Evolutionary conservation across 768 basidiomycete genomes (phyloP), one percentile per base, ranked within the genome.

Genomic region (Lactifluus rugatus): DNA sequence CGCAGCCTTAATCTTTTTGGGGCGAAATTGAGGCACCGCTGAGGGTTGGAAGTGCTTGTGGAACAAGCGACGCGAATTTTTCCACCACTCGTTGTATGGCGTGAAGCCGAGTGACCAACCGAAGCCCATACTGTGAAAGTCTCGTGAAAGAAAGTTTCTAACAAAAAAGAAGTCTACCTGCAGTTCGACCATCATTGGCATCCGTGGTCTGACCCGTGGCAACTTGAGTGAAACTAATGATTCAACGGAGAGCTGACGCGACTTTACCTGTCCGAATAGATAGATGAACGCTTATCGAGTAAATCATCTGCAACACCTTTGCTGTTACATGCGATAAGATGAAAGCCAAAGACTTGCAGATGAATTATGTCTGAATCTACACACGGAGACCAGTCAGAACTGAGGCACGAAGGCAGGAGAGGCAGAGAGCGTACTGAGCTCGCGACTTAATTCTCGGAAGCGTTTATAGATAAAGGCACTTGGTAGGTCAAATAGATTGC

Each of bases 211-310:
- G 31, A 34, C 36, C 13, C 47, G 31, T 41, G 2, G 31, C 5
- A n/a, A 19, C 6, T 6, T 32, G 6, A 8, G 39, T 56, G 17
- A 49, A 16, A 4, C 16, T 1, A 25, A 2, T 19, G 17, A n/a
- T 34, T 25, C n/a, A 41, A 3, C 8, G 7, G 37, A 46, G n/a
- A 39, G 34, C 37, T 16, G 23, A 37, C 2, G 11, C 13, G 8
- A 25, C 45, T 13, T 34, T 32, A 62, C 55, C 70, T 28, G 61
- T 67, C 68, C 5, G 76, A 75, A 62, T 76, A 77, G 5, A 71
- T 73, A 5, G 66, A 59, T 1, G 73, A 73, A 13, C 72, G 65
- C 44, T 70, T 70, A 41, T 74, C 71, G n/a, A 76, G 67, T 5
- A 76, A 65, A 9, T 72, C 73, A 26, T 68, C 68, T 2, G 70